These are phyloP conservation scores for Daldinia eschscholtzii DNA, from an alignment of 2,329 filamentous ascomycete genomes.

Conservation along the genomic window DNA sequence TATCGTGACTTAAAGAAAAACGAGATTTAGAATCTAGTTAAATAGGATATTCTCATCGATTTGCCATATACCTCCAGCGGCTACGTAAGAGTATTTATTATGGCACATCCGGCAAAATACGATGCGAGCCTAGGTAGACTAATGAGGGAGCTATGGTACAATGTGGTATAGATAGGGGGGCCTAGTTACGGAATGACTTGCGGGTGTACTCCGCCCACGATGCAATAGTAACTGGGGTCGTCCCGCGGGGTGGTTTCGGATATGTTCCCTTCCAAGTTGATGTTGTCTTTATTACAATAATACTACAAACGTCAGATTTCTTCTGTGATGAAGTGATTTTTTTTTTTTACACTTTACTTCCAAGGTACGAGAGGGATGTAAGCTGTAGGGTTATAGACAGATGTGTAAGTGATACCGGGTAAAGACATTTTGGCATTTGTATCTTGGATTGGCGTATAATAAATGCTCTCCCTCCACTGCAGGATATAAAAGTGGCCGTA, in stretches of 20 bases:
- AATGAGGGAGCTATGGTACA: conserved; percentile 19
- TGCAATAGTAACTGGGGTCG: conserved; percentile 25
- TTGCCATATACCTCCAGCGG: conserved; percentile 15
- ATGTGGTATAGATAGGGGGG: conserved; percentile 25
- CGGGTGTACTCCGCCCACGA: conserved; percentile 17
- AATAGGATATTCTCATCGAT: conserved; percentile 8
- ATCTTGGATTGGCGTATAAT: background rate
- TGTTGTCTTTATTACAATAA: background rate
- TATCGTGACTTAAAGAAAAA: background rate
- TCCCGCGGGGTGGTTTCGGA: conserved; percentile 8
- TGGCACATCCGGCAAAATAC: conserved; percentile 41
- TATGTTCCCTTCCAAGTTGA: background rate
- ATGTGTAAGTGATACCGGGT: conserved; percentile 3
- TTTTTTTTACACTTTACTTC: background rate
- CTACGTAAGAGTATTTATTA: conserved; percentile 40
- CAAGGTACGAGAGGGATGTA: background rate
- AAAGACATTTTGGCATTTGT: background rate
- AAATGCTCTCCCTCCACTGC: background rate
- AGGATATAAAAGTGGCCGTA: background rate
- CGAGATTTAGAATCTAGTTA: conserved; percentile 7
- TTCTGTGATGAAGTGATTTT: background rate
- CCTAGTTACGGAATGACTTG: conserved; percentile 18
- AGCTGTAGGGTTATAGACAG: background rate
- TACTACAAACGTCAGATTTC: background rate
- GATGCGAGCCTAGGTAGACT: conserved; percentile 34